Evolutionary conservation across 2,329 filamentous ascomycete species (phyloP).

Genomic region (Ophiostoma novo-ulmi): DNA sequence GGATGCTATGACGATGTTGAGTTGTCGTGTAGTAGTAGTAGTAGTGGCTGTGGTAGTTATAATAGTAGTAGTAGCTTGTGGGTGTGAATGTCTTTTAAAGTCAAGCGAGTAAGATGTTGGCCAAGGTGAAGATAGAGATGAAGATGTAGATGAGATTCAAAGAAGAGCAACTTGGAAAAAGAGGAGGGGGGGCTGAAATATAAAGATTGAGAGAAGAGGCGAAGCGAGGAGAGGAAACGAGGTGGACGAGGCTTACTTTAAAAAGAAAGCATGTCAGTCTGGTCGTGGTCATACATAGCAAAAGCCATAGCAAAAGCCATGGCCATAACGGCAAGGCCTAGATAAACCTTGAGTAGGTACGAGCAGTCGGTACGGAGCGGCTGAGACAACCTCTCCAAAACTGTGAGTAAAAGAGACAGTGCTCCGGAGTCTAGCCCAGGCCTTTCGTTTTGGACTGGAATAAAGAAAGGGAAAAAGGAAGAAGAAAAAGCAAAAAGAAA

Average conservation of each 20-base stretch:
- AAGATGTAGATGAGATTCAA: background rate
- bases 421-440: conserved; percentile 6
- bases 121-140: background rate
- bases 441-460: background rate
- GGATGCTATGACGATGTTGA: background rate
- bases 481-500: background rate
- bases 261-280: conserved; percentile 15
- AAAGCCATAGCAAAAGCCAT: background rate
- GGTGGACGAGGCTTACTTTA: conserved; percentile 24
- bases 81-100: background rate
- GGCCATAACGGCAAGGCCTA: background rate
- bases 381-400: conserved; percentile 19
- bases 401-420: conserved; percentile 7
- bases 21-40: no score
- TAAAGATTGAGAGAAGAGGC: background rate
- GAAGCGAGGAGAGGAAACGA: conserved; percentile 12
- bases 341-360: background rate
- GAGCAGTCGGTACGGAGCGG: conserved; percentile 16
- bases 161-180: background rate
- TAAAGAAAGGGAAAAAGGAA: conserved; percentile 6
- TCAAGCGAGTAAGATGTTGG: background rate
- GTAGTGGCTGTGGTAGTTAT: no score
- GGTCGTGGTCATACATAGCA: conserved; percentile 7
- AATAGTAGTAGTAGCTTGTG: background rate
- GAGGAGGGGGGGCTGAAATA: background rate